Conservation (phyloP, 371 early-diverging fungal species). For the Zychaea mexicana region DNA sequence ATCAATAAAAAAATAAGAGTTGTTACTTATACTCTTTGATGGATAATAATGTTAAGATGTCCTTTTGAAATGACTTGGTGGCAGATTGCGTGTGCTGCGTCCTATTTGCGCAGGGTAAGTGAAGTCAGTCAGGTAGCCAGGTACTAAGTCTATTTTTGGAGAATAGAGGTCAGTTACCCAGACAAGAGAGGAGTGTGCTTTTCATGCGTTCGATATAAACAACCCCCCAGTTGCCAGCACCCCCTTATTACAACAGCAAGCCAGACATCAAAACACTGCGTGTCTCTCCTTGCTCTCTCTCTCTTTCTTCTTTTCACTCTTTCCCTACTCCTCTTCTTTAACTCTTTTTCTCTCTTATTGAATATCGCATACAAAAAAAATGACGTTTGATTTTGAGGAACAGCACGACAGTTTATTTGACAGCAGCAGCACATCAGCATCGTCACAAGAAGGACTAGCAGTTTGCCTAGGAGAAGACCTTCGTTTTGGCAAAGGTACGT, state of each 20-base stretch:
- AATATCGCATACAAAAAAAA: background rate
- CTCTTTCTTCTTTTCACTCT: slow-evolving; percentile 10
- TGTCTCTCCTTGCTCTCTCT: slow-evolving; percentile 4
- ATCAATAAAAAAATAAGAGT: too few species aligned
- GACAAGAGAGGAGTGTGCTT: too few species aligned
- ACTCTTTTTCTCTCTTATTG: background rate
- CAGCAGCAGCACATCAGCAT: slow-evolving; percentile 8
- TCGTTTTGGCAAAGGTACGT: slow-evolving; percentile 29
- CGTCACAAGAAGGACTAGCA: slow-evolving; percentile 20
- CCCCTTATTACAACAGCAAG: background rate
- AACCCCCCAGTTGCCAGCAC: background rate
- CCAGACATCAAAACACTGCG: too few species aligned
- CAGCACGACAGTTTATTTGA: slow-evolving; percentile 29
- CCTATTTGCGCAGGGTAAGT: too few species aligned
- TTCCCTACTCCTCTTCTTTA: background rate
- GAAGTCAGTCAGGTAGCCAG: too few species aligned
- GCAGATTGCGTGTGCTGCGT: too few species aligned
- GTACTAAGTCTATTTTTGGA: too few species aligned
- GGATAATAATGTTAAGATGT: too few species aligned
- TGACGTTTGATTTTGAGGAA: slow-evolving; percentile 51
- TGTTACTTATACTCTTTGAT: too few species aligned
- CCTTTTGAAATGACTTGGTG: too few species aligned
- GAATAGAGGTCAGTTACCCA: too few species aligned
- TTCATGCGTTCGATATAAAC: background rate
- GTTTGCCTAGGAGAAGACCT: slow-evolving; percentile 35